A percentile compares a stretch with the other conserved stretches of the same genome.
Conservation (phyloP, 2,329 filamentous ascomycete genomes). For the Colletotrichum scovillei region DNA sequence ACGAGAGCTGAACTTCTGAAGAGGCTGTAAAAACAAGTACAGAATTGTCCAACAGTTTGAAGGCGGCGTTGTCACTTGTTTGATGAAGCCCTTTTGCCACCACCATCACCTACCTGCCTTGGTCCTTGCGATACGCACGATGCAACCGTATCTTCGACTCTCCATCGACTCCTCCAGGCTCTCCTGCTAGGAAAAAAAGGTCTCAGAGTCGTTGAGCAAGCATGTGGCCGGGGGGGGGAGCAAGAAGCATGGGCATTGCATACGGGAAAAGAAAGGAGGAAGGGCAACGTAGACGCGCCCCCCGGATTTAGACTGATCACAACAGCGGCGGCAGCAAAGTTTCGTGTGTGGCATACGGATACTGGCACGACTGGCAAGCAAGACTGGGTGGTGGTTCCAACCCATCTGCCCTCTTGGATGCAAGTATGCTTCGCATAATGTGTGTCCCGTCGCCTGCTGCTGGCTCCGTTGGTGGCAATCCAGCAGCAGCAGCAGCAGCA, state of each 20-base stretch:
- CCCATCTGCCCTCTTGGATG: conserved; percentile 40
- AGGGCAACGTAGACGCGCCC: too few species aligned
- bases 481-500: not conserved
- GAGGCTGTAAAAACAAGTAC: not conserved
- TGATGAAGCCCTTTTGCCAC: not conserved
- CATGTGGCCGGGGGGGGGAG: not conserved
- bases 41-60: not conserved
- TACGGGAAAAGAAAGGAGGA: not conserved
- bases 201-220: not conserved
- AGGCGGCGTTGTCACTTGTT: not conserved
- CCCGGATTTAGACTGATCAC: too few species aligned
- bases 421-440: conserved; percentile 58
- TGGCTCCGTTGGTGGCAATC: conserved; percentile 4
- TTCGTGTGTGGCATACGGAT: too few species aligned
- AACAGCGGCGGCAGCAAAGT: too few species aligned
- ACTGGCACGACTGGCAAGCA: not conserved
- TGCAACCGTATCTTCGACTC: not conserved
- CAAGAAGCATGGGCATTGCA: not conserved
- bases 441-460: conserved; percentile 33
- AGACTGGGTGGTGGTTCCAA: not conserved
- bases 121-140: not conserved
- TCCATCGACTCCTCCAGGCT: too few species aligned
- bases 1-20: not conserved
- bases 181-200: not conserved
- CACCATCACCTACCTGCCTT: too few species aligned